Evolutionary conservation across 2,329 filamentous ascomycete genomes (phyloP).

Genomic region (Ceratocystiopsis minuta): DNA sequence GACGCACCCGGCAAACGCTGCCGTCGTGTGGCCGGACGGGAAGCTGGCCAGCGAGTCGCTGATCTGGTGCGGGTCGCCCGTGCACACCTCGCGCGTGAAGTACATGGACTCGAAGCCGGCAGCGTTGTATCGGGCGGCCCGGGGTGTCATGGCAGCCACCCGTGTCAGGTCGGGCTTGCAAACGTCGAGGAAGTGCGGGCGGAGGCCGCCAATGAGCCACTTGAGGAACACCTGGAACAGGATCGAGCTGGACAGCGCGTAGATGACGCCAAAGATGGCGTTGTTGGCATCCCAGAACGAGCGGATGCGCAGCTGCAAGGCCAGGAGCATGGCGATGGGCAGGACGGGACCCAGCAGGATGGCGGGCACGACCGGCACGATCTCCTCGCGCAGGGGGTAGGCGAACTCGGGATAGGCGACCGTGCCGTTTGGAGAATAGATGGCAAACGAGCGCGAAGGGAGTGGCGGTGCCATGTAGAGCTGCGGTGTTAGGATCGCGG

Average conservation of each 20-base stretch:
- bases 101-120: constrained; percentile 36
- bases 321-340: constrained; percentile 43
- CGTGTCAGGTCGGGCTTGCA: constrained; percentile 41
- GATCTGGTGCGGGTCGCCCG: constrained; percentile 44
- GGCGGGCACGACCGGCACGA: constrained; percentile 53
- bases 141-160: no score
- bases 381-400: constrained; percentile 51
- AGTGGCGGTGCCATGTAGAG: constrained; percentile 47
- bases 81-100: constrained; percentile 54
- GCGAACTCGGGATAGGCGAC: constrained; percentile 54
- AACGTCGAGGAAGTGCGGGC: constrained; percentile 54
- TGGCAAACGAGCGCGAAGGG: constrained; percentile 49
- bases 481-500: constrained; percentile 15
- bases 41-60: constrained; percentile 54
- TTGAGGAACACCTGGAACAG: constrained; percentile 65
- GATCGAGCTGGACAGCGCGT: constrained; percentile 50
- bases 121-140: constrained; percentile 22
- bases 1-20: constrained; percentile 53
- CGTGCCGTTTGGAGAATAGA: constrained; percentile 47
- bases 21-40: constrained; percentile 56
- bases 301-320: constrained; percentile 49
- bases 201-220: constrained; percentile 53
- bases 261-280: constrained; percentile 48
- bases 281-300: constrained; percentile 59
- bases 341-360: constrained; percentile 46